These are phyloP conservation scores for Venturia oleaginea DNA, from an alignment of 2,329 filamentous ascomycete species.

Conservation along the genomic window DNA sequence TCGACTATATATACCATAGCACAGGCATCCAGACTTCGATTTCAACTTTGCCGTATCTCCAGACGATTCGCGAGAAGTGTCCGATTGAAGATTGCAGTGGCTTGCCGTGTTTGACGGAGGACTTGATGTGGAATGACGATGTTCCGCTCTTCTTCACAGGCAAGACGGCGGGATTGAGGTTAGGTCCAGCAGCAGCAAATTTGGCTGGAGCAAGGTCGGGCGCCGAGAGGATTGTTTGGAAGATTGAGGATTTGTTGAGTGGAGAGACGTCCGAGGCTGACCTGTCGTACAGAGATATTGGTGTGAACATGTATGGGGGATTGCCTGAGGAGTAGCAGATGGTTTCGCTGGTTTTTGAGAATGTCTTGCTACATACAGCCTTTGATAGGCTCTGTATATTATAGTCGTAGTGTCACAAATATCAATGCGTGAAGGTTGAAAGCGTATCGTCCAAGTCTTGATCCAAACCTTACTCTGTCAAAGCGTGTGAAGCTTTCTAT, in stretches of 20 bases:
- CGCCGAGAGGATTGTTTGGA: conserved; percentile 64
- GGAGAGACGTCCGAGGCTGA: neutral
- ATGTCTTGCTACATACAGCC: too few species aligned
- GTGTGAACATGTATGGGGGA: neutral
- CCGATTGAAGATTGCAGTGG: conserved; percentile 57
- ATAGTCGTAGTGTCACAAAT: neutral
- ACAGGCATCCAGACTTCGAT: conserved; percentile 63
- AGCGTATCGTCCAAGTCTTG: neutral
- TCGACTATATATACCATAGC: conserved; percentile 67
- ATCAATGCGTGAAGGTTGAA: neutral
- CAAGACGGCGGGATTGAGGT: conserved; percentile 54
- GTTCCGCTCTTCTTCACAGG: conserved; percentile 67
- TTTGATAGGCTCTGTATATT: neutral
- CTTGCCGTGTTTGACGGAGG: conserved; percentile 63
- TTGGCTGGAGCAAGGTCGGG: conserved; percentile 64
- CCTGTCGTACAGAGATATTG: neutral
- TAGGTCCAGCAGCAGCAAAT: conserved; percentile 66
- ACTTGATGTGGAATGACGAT: conserved; percentile 65
- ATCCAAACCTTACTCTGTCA: too few species aligned
- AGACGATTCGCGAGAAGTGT: conserved; percentile 48
- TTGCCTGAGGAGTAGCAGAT: neutral
- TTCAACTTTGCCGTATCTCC: conserved; percentile 49
- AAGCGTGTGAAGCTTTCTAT: too few species aligned
- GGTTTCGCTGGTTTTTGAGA: neutral
- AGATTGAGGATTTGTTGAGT: conserved; percentile 1